Evolutionary conservation across 2,329 filamentous ascomycete genomes (phyloP), one percentile per base, ranked within the genome.

Genomic region (Colletotrichum endophyticum): DNA sequence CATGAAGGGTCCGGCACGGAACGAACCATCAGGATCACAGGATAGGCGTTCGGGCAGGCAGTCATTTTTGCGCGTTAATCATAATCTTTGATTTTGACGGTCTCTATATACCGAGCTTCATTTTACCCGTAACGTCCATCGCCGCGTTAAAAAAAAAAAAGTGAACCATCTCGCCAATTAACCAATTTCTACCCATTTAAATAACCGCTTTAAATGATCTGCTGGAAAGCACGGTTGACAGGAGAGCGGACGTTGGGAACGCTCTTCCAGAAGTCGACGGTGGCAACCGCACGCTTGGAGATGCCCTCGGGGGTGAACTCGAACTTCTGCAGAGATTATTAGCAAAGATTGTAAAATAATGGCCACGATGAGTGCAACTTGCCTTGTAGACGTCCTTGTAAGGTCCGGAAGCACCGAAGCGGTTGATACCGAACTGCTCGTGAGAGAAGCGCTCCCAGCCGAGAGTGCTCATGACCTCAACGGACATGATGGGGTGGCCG

Each of bases 371-470:
- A 56, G 28, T 62, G 16, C 8, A 76, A 87, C 91, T 87, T 90
- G 90, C 95, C 91, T 95, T 94, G 92, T 99, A 99, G 78, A 99
- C 96, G 83, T 99, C 94, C 94, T 96, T 96, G 91, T 99, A 99
- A 80, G 96, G 94, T 83, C 96, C 97, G 73, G 95, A 98, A 81
- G 96, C 96, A 93, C 97, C 97, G 88, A 99, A 99, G 86, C 97
- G 93, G 94, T 99, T 99, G 81, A 99, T 93, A 86, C 97, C 97
- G 84, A 99, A 99, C 90, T 99, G 97, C 93, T 99, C 97, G 89
- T 99, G 96, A 76, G 96, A 95, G 90, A 99, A 99, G 87, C 96
- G 95, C 92, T 99, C 96, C 97, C 97, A 99, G 81, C 97, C 97
- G 88, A 98, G 93, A 81, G 97, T 99, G 87, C 92, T 94, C 95